Base-by-base conservation (phyloP, 2,329 filamentous ascomycete species). In the Aspergillus floridensis region DNA sequence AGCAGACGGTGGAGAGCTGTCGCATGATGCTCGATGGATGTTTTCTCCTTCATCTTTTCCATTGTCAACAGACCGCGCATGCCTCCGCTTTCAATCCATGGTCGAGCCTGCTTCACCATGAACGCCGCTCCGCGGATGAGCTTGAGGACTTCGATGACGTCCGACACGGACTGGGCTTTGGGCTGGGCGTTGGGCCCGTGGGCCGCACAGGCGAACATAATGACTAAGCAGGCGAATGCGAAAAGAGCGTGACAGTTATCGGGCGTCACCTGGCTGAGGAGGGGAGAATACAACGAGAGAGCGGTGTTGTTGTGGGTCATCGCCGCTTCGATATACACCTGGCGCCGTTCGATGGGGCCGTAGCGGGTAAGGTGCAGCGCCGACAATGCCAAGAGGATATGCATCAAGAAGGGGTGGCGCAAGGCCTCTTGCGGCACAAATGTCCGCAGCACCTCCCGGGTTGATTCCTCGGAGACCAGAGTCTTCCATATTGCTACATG, bases 241-340 rank as follows among this genome's bases (percentile, higher is more conserved):
- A 63, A 62, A 2, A 63, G 51, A 14, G 61, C 57, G 26, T 63
- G 53, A 6, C 61, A 63, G 14, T 62, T 63, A 46, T 56, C 50
- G 1, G 53, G 44, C 3, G 57, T 62, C 10, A 63, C 53, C 6
- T 53, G 57, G 10, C 48, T 57, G 12, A 63, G 35, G 3, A 61
- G 48, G 4, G 61, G 54, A 2, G 57, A 55, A 24, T 59, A 59
- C 24, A 63, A 38, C 16, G 59, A n/a, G 7, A 63, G 44, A 1
- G 61, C 55, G 8, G 24, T 22, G 41, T 59, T 52, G 14, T 63
- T 53, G 46, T 63, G 59, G 3, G n/a, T 61, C 38, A 59, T 58
- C 22, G 61, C 57, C 2, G 54, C 53, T 14, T 64, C 51, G 0
- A 26, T 53, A 24, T 60, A 63, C 12, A 21, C 41, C 11, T 22